phyloP scores from a whole-genome alignment of 345 rosid species.

The Acer saccharum region DNA sequence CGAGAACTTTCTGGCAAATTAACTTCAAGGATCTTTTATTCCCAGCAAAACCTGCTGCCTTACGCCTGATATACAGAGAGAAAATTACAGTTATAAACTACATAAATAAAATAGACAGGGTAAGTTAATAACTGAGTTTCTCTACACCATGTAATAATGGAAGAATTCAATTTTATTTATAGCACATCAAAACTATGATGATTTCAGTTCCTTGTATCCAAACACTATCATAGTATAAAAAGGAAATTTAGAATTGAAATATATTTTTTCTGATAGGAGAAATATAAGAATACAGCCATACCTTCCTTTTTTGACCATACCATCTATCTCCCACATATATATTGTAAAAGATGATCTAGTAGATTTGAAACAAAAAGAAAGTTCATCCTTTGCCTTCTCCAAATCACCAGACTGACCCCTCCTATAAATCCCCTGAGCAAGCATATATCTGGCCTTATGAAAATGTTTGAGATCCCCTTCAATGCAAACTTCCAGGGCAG shows the following conservation, averaged over 20 bases:
- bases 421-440: constrained; percentile 82
- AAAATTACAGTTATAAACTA: constrained; percentile 4
- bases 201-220: background rate
- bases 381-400: constrained; percentile 92
- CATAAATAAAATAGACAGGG: background rate
- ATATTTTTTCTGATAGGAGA: background rate
- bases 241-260: background rate
- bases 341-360: constrained; percentile 91
- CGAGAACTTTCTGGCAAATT: constrained; percentile 95
- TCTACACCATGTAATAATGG: background rate
- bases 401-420: constrained; percentile 73
- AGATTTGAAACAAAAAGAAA: constrained; percentile 92
- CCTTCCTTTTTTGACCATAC: constrained; percentile 97
- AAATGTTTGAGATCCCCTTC: constrained; percentile 98
- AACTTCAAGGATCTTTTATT: constrained; percentile 90
- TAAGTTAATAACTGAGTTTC: background rate
- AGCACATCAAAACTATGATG: background rate
- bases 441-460: constrained; percentile 97
- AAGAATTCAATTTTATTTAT: background rate
- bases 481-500: constrained; percentile 81
- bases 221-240: background rate
- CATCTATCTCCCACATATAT: constrained; percentile 99
- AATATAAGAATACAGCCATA: constrained; percentile 23
- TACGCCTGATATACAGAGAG: constrained; percentile 63
- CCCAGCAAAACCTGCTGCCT: constrained; percentile 71